phyloP scores from a whole-genome alignment of 768 basidiomycete species.

The Amanita inopinata region DNA sequence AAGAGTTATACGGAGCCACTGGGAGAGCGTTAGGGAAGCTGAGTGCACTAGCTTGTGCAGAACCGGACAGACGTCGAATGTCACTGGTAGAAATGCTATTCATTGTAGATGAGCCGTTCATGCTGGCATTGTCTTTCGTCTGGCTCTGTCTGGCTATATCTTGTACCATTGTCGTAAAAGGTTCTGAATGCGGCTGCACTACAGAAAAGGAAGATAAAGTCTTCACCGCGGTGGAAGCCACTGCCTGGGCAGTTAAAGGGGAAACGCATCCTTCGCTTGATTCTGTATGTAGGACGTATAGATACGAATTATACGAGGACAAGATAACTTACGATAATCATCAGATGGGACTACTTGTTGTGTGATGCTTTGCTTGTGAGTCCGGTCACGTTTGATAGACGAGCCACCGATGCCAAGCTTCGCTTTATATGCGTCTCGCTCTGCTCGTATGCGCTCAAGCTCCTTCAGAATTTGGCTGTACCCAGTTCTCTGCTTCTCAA shows the following conservation, averaged over 20 bases:
- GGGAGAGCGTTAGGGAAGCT: no score
- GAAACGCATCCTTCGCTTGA: no score
- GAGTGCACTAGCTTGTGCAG: no score
- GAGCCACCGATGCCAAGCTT: constrained; percentile 19
- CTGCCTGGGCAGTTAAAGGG: no score
- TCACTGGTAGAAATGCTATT: not conserved
- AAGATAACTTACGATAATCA: constrained; percentile 2
- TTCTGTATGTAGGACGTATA: no score
- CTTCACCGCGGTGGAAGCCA: constrained; percentile 10
- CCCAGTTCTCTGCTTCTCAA: constrained; percentile 84
- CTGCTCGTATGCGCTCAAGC: constrained; percentile 71
- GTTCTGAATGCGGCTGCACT: not conserved
- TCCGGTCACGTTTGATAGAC: constrained; percentile 5
- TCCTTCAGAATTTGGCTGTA: constrained; percentile 77
- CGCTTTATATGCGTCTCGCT: constrained; percentile 62
- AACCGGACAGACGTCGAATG: no score
- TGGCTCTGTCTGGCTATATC: not conserved
- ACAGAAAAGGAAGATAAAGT: not conserved
- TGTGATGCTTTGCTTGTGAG: constrained; percentile 1
- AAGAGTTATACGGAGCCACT: no score
- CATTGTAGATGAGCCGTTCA: no score
- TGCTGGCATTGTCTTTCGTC: not conserved
- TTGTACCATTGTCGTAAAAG: not conserved
- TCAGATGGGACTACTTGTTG: constrained; percentile 4
- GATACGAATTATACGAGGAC: no score